phyloP scores from a whole-genome alignment of 202 grass and related monocot species.

The Schoenoplectus triqueter region DNA sequence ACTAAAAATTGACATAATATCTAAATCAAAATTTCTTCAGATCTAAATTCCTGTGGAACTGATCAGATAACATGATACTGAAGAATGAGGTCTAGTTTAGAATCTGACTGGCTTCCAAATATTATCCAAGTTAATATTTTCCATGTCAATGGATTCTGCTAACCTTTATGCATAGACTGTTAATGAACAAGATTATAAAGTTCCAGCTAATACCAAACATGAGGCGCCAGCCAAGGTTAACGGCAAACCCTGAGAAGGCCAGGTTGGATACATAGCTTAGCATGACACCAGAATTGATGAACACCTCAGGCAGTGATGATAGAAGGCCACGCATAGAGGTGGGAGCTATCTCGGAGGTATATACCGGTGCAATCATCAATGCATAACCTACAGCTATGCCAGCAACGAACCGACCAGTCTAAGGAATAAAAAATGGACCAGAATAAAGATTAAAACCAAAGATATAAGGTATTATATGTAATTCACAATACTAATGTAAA shows the following conservation, averaged over 20 bases:
- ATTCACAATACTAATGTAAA: not conserved
- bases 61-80: not conserved
- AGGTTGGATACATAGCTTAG: constrained; percentile 88
- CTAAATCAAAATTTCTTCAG: constrained; percentile 9
- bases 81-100: not conserved
- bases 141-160: not conserved
- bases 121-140: not conserved
- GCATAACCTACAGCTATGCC: constrained; percentile 67
- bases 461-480: no score
- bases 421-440: not conserved
- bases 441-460: not conserved
- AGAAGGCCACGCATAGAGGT: constrained; percentile 76
- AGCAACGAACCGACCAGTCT: constrained; percentile 48
- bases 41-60: not conserved
- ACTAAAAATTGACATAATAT: not conserved
- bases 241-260: constrained; percentile 60
- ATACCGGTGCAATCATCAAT: constrained; percentile 70
- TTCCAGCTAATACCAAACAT: constrained; percentile 62
- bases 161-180: not conserved
- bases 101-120: not conserved
- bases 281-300: constrained; percentile 71
- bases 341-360: constrained; percentile 75
- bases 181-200: not conserved
- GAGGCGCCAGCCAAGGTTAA: constrained; percentile 64
- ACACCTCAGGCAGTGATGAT: constrained; percentile 75